Evolutionary conservation across 371 early-diverging fungal species (phyloP), one percentile per base, ranked within the genome.

Genomic region (Neoconidiobolus thromboides): DNA sequence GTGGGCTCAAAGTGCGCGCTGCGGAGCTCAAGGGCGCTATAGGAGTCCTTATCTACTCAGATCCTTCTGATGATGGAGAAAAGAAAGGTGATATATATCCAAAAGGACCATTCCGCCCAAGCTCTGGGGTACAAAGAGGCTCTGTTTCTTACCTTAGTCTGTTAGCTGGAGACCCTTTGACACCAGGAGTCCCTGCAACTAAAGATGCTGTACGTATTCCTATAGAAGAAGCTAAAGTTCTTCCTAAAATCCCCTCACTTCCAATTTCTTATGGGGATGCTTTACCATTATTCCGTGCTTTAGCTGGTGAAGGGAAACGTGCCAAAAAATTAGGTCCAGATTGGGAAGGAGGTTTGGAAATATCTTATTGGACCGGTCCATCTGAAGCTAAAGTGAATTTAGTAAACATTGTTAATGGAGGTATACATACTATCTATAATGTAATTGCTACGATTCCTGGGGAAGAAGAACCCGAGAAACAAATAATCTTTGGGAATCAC

Each of bases 21-120:
- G 57, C 57, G 2, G 57, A 57, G 36, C 3, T 43, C 15, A 2
- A 4, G 6, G 57, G 57, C 7, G 57, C 57, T 6, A 44, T 57
- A 6, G 57, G 57, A 12, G 57, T 57, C n/a, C 6, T 57, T 9
- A 57, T 57, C 36, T 57, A 57, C 43, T 57, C 57, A 36, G 57
- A 57, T 46, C 57, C 57, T 7, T 41, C 57, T 12, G 57, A 57
- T 36, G 57, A 57, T 43, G 57, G 57, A 7, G 41, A 43, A n/a
- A 44, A 12, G 5, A 42, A 46, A 26, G 57, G 57, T 2, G 44
- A 57, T 15, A 44, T 57, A 7, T 57, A 57, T 26, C 57, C 57
- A 3, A 36, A 57, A 44, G 57, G 57, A 3, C 57, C 57, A 12
- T 57, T 43, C 36, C 41, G 57, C 5, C 57, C 57, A 6, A 44